Evolutionary conservation across 202 grass and related monocot species (phyloP).

Genomic region (Eragrostis tef): DNA sequence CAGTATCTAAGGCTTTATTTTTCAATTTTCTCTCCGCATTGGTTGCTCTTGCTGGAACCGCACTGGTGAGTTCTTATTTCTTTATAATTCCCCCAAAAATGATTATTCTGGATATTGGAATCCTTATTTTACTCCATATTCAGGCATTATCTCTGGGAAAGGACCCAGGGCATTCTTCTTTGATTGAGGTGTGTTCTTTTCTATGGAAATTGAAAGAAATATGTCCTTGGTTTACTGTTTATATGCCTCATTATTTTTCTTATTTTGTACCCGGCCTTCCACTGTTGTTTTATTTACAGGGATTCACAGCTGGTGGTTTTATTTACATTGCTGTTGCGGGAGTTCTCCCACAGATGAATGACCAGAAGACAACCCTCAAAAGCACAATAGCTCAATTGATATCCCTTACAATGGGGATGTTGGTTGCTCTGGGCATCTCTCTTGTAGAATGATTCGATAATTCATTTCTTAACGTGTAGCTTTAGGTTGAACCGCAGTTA

Average conservation of each 20-base stretch:
- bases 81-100: not conserved
- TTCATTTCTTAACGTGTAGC: constrained; percentile 18
- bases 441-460: constrained; percentile 62
- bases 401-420: constrained; percentile 75
- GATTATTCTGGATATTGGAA: not conserved
- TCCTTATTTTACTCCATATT: constrained; percentile 13
- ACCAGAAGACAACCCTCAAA: constrained; percentile 78
- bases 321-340: constrained; percentile 98
- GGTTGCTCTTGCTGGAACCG: constrained; percentile 90
- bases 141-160: constrained; percentile 90
- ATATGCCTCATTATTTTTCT: not conserved
- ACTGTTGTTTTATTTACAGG: constrained; percentile 58
- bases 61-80: constrained; percentile 67
- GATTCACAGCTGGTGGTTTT: constrained; percentile 96
- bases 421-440: constrained; percentile 78
- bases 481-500: constrained; percentile 26
- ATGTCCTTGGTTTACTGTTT: not conserved
- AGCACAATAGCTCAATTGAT: constrained; percentile 67
- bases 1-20: constrained; percentile 84
- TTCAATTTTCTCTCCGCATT: constrained; percentile 95
- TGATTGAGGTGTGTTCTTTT: constrained; percentile 74
- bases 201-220: constrained; percentile 50
- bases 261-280: not conserved
- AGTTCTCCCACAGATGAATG: constrained; percentile 85
- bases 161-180: constrained; percentile 90